Evolutionary conservation across 805 yeast genomes (phyloP).

Genomic region (Kodamaea kakaduensis): DNA sequence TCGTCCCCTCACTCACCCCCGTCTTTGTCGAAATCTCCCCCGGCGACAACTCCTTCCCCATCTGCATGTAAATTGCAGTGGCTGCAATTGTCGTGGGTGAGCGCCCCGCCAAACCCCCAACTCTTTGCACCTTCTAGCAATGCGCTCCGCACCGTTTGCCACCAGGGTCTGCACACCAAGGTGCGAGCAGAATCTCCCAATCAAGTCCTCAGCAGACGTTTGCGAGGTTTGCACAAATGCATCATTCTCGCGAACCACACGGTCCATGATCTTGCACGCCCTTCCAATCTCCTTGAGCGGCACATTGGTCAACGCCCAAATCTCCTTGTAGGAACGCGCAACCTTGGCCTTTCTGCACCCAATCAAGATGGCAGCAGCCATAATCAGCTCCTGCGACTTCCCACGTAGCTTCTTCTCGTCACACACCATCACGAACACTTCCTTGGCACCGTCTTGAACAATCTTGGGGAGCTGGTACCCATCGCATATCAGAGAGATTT

Average conservation of each 20-base stretch:
- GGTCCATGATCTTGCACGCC: constrained; percentile 77
- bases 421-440: constrained; percentile 85
- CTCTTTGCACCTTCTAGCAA: constrained; percentile 85
- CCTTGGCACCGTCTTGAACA: constrained; percentile 96
- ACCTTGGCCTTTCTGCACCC: constrained; percentile 94
- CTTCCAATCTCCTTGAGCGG: constrained; percentile 93
- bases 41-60: constrained; percentile 72
- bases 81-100: constrained; percentile 98
- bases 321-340: constrained; percentile 92
- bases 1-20: constrained; percentile 97
- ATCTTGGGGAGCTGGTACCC: constrained; percentile 92
- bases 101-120: constrained; percentile 94
- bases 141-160: constrained; percentile 88
- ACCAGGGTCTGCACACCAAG: constrained; percentile 81
- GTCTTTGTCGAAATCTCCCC: constrained; percentile 83
- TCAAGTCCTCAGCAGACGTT: constrained; percentile 89
- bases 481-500: constrained; percentile 93
- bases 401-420: constrained; percentile 86
- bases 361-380: constrained; percentile 93
- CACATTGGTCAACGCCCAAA: constrained; percentile 90
- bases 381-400: constrained; percentile 85
- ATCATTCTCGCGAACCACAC: constrained; percentile 53
- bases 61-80: constrained; percentile 92
- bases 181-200: constrained; percentile 93
- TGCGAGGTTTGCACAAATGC: constrained; percentile 65